Conservation (phyloP, 306 rosid genomes). For the Sophora flavescens region DNA sequence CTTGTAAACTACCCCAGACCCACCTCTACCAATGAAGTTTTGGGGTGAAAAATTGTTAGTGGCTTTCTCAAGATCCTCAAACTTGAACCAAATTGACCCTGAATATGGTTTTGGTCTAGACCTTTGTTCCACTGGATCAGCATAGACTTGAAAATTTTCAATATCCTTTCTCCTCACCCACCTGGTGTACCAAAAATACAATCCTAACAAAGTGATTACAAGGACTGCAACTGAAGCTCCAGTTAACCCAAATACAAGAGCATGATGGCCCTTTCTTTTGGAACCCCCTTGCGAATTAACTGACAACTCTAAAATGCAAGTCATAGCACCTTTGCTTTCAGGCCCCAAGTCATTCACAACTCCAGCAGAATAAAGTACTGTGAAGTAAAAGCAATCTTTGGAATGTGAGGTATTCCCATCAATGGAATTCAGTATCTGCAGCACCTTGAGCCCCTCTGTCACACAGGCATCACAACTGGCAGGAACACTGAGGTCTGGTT, state of each 20-base stretch:
- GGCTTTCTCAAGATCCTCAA: constrained; percentile 85
- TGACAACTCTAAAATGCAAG: constrained; percentile 59
- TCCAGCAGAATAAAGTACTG: constrained; percentile 82
- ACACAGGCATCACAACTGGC: constrained; percentile 60
- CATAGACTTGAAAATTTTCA: constrained; percentile 44
- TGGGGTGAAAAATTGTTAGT: constrained; percentile 70
- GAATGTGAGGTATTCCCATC: constrained; percentile 86
- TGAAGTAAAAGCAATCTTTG: no score
- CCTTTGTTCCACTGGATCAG: constrained; percentile 61
- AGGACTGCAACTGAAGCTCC: constrained; percentile 64
- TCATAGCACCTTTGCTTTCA: constrained; percentile 62
- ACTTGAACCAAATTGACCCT: constrained; percentile 84
- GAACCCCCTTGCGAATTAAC: constrained; percentile 43
- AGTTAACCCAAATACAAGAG: constrained; percentile 65
- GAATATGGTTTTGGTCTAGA: constrained; percentile 82
- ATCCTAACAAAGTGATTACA: constrained; percentile 60
- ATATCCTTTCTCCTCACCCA: constrained; percentile 41
- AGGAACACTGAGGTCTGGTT: constrained; percentile 60
- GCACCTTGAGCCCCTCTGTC: constrained; percentile 57
- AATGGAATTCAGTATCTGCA: constrained; percentile 37
- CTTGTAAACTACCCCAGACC: constrained; percentile 80
- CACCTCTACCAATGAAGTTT: constrained; percentile 90
- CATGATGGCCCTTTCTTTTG: constrained; percentile 42
- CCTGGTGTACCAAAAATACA: constrained; percentile 65
- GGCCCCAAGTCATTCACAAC: constrained; percentile 76